Conservation (phyloP, 2,329 filamentous ascomycete species). For the Ceratocystis cacaofunesta region DNA sequence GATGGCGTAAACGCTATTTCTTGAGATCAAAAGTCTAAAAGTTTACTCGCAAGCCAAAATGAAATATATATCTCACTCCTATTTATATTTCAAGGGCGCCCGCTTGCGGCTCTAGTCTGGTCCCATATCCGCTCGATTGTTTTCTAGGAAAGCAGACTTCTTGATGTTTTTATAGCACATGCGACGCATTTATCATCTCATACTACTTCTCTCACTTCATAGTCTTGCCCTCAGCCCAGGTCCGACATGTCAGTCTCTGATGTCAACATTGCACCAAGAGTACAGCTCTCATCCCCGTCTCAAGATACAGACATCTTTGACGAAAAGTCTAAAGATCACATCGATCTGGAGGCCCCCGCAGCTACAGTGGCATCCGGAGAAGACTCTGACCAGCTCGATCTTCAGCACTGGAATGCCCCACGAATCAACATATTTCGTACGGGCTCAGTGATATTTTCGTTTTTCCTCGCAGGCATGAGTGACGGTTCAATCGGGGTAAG, state of each 20-base stretch:
- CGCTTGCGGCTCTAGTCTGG: background rate
- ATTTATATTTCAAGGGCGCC: background rate
- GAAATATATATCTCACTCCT: background rate
- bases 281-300: background rate
- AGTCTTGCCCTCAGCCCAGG: background rate
- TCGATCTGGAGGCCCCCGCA: background rate
- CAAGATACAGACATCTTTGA: background rate
- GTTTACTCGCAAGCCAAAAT: background rate
- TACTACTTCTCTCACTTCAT: background rate
- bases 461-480: constrained; percentile 53
- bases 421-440: constrained; percentile 43
- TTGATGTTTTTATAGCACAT: background rate
- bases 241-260: background rate
- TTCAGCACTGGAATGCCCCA: constrained; percentile 50
- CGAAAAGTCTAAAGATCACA: constrained; percentile 7
- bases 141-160: background rate
- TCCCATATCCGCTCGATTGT: background rate
- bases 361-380: background rate
- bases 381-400: constrained; percentile 13
- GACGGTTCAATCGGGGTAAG: constrained; percentile 50
- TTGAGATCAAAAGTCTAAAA: background rate
- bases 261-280: background rate
- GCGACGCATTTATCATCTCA: background rate
- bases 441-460: constrained; percentile 43
- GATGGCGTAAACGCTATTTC: background rate